A percentile compares a stretch with the other conserved stretches of the same genome.
Evolutionary conservation across 805 yeast genomes (phyloP).

Genomic region (Lipomyces sp.): DNA sequence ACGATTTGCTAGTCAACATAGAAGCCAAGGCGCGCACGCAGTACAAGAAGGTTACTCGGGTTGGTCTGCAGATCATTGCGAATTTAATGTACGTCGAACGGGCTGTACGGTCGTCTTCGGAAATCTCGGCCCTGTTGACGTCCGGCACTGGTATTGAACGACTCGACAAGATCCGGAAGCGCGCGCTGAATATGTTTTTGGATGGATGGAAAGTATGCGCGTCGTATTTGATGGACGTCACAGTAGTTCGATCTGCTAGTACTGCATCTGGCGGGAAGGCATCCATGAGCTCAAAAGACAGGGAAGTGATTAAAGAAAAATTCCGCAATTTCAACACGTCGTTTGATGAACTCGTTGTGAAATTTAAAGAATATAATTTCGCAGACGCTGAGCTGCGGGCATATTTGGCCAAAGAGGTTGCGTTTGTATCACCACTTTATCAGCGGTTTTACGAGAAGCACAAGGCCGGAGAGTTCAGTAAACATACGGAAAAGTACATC

Average conservation of each 20-base stretch:
- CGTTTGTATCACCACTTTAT: conserved; percentile 80
- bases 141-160: conserved; percentile 61
- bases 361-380: conserved; percentile 67
- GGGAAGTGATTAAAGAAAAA: conserved; percentile 81
- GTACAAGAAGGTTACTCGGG: conserved; percentile 44
- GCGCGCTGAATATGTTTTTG: conserved; percentile 73
- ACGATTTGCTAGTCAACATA: conserved; percentile 66
- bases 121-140: conserved; percentile 60
- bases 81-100: conserved; percentile 78
- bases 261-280: conserved; percentile 22
- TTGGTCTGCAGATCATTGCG: conserved; percentile 74
- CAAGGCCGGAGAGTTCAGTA: conserved; percentile 68
- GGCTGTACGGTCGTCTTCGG: conserved; percentile 44
- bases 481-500: conserved; percentile 71
- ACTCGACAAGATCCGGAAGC: conserved; percentile 68
- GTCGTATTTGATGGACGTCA: conserved; percentile 75
- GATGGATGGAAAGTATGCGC: conserved; percentile 80
- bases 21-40: conserved; percentile 60
- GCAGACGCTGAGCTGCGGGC: conserved; percentile 69
- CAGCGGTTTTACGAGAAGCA: conserved; percentile 82
- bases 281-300: conserved; percentile 67
- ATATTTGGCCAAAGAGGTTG: conserved; percentile 68
- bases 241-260: conserved; percentile 55
- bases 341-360: conserved; percentile 75
- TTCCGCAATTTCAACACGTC: conserved; percentile 80